phyloP scores from a whole-genome alignment of 331 rosid species.

The Arachis monticola region DNA sequence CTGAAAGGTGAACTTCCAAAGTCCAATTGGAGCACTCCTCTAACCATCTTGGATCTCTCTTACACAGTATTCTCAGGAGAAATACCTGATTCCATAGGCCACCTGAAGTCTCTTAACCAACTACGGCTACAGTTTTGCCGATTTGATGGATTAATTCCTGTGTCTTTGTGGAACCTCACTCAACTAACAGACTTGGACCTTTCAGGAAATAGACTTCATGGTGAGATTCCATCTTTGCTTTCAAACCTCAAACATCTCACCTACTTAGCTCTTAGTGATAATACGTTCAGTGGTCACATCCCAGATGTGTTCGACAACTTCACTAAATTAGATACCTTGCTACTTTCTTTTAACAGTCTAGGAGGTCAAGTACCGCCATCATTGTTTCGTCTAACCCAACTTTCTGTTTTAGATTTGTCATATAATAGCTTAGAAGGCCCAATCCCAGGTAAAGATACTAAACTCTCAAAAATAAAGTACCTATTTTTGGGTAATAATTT shows the following conservation, averaged over 20 bases:
- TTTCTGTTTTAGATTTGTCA: neutral
- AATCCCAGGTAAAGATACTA: neutral
- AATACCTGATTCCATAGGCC: neutral
- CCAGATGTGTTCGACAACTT: too few relatives aligned
- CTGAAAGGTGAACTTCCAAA: neutral
- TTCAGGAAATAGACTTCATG: neutral
- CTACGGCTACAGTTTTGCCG: neutral
- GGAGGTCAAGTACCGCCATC: constrained; percentile 3
- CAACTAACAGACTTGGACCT: neutral
- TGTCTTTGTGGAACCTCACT: neutral
- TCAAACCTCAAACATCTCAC: neutral
- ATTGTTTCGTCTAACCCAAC: neutral
- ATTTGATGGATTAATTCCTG: neutral
- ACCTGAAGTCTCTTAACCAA: neutral
- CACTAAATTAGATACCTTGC: too few relatives aligned
- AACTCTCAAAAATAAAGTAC: neutral
- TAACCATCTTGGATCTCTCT: neutral
- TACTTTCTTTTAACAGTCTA: too few relatives aligned
- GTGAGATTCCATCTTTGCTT: constrained; percentile 17
- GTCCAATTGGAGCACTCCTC: neutral
- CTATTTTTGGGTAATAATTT: neutral
- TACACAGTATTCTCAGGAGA: neutral
- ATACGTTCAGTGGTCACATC: neutral
- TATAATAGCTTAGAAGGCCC: neutral
- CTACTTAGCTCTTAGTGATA: neutral